Evolutionary conservation across 805 yeast species (phyloP).

Genomic region (Cyberlindnera xishuangbannaensis): DNA sequence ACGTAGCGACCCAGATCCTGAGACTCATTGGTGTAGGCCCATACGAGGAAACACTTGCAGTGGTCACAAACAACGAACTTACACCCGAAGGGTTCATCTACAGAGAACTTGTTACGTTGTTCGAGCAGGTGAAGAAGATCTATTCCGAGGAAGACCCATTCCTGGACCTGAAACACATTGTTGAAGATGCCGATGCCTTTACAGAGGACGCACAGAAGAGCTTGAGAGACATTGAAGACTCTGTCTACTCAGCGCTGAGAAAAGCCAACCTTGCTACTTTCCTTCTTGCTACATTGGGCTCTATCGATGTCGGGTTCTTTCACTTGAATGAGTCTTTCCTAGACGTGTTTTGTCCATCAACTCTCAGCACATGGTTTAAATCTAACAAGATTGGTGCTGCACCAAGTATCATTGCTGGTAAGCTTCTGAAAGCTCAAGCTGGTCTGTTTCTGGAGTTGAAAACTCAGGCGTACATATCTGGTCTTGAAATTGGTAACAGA

Average conservation of each 20-base stretch:
- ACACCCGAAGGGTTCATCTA: slow-evolving; percentile 61
- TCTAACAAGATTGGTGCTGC: slow-evolving; percentile 1
- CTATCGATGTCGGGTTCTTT: slow-evolving; percentile 82
- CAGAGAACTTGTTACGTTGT: slow-evolving; percentile 63
- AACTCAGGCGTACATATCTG: slow-evolving; percentile 93
- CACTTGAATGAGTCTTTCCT: slow-evolving; percentile 79
- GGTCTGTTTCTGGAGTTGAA: slow-evolving; percentile 78
- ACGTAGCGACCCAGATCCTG: slow-evolving; percentile 73
- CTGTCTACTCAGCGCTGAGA: slow-evolving; percentile 45
- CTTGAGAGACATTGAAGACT: slow-evolving; percentile 18
- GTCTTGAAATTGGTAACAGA: slow-evolving; percentile 58
- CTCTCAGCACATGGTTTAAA: slow-evolving; percentile 22
- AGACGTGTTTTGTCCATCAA: slow-evolving; percentile 81
- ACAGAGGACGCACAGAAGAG: slow-evolving; percentile 7
- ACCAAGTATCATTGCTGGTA: slow-evolving; percentile 32
- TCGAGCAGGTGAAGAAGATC: slow-evolving; percentile 69
- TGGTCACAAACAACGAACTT: slow-evolving; percentile 60
- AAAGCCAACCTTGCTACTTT: slow-evolving; percentile 87
- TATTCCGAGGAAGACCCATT: slow-evolving; percentile 69
- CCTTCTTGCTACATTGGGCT: slow-evolving; percentile 78
- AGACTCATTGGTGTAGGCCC: slow-evolving; percentile 69
- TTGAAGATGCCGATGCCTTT: slow-evolving; percentile 41
- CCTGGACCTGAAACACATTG: slow-evolving; percentile 59
- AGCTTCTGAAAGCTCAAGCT: slow-evolving; percentile 75
- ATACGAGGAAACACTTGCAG: slow-evolving; percentile 65